Conservation (phyloP, 345 rosid genomes). For the Citrus mangshanensis region DNA sequence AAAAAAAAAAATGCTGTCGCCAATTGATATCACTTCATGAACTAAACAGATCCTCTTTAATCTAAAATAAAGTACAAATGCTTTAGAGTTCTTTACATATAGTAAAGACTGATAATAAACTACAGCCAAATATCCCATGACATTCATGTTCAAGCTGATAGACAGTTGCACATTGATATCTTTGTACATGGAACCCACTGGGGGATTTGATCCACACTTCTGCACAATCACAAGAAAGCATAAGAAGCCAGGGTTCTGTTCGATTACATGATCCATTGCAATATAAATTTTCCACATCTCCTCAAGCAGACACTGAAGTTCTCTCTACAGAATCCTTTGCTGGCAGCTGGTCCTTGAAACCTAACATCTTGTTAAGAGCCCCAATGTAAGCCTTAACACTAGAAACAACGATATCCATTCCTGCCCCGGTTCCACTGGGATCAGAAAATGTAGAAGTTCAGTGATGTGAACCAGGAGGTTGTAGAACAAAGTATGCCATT, state of each 20-base stretch:
- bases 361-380: slow-evolving; percentile 88
- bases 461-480: background rate
- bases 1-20: no score
- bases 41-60: background rate
- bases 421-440: slow-evolving; percentile 80
- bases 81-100: background rate
- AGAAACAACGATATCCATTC: slow-evolving; percentile 87
- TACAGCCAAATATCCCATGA: background rate
- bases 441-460: background rate
- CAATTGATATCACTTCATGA: background rate
- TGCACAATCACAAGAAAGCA: background rate
- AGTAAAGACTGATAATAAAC: background rate
- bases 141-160: background rate
- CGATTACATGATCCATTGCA: background rate
- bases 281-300: background rate
- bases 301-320: slow-evolving; percentile 40
- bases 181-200: background rate
- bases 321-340: slow-evolving; percentile 25
- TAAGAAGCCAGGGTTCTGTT: background rate
- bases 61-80: background rate
- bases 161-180: background rate
- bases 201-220: background rate
- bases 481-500: background rate
- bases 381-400: slow-evolving; percentile 87
- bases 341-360: slow-evolving; percentile 41